Evolutionary conservation across 2,329 filamentous ascomycete species (phyloP).

Genomic region (Aspergillus jensenii): DNA sequence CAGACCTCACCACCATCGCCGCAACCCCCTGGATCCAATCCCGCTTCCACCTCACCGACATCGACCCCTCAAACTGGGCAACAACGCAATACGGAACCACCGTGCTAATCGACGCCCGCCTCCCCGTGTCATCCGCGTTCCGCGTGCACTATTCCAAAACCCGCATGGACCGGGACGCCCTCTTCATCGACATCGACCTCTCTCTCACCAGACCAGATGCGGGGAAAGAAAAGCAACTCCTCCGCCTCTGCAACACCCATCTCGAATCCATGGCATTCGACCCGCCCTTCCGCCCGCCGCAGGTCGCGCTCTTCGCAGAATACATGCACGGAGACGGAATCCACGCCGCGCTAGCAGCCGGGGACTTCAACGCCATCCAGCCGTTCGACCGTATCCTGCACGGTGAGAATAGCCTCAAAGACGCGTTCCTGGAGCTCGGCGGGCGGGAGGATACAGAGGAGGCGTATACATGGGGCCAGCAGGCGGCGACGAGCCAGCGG

Average conservation of each 20-base stretch:
- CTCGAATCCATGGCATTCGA: constrained; percentile 6
- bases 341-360: background rate
- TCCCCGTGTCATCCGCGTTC: background rate
- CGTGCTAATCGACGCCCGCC: background rate
- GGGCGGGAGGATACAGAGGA: constrained; percentile 6
- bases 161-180: constrained; percentile 11
- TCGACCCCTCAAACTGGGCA: constrained; percentile 2
- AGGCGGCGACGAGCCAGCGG: constrained; percentile 1
- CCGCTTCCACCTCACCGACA: constrained; percentile 4
- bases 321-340: background rate
- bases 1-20: constrained; percentile 2
- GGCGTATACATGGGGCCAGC: constrained; percentile 14
- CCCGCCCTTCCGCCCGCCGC: constrained; percentile 3
- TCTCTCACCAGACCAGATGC: no score
- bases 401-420: constrained; percentile 4
- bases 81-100: constrained; percentile 8
- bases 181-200: constrained; percentile 7
- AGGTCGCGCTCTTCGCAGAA: constrained; percentile 2
- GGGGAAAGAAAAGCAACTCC: background rate
- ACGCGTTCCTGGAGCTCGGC: constrained; percentile 10
- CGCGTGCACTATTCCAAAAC: constrained; percentile 10
- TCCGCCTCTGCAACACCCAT: constrained; percentile 11
- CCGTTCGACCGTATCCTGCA: constrained; percentile 7
- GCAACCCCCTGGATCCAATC: constrained; percentile 3
- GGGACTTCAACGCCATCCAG: constrained; percentile 14